Evolutionary conservation across 495 filamentous ascomycete species (phyloP).

Genomic region (Talaromyces wortmannii): DNA sequence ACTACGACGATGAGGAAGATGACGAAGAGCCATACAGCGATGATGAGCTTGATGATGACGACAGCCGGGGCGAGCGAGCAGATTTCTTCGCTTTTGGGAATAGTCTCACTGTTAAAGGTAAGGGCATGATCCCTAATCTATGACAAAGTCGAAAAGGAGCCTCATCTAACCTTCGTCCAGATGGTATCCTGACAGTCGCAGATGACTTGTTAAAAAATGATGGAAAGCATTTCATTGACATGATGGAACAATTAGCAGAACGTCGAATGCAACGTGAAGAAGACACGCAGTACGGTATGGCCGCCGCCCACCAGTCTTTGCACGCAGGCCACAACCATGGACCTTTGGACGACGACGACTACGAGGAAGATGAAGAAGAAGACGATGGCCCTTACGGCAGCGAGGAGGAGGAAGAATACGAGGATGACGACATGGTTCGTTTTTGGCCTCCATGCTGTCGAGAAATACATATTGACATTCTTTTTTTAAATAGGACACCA

Average conservation of each 20-base stretch:
- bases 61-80: slow-evolving; percentile 43
- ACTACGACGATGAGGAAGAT: slow-evolving; percentile 44
- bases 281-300: slow-evolving; percentile 67
- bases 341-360: slow-evolving; percentile 67
- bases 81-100: slow-evolving; percentile 98
- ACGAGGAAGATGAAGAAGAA: slow-evolving; percentile 70
- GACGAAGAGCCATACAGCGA: slow-evolving; percentile 48
- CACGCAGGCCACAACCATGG: slow-evolving; percentile 58
- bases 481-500: slow-evolving; percentile 60
- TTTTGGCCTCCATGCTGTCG: slow-evolving; percentile 6
- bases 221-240: slow-evolving; percentile 99
- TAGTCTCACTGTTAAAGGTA: slow-evolving; percentile 95
- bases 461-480: slow-evolving; percentile 25
- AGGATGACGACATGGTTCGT: slow-evolving; percentile 77
- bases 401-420: slow-evolving; percentile 78
- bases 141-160: slow-evolving; percentile 1
- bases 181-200: slow-evolving; percentile 96
- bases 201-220: slow-evolving; percentile 98
- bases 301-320: slow-evolving; percentile 51
- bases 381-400: slow-evolving; percentile 87
- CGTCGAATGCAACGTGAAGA: slow-evolving; percentile 94
- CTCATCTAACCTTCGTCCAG: slow-evolving; percentile 40
- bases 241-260: slow-evolving; percentile 99
- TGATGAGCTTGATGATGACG: slow-evolving; percentile 46
- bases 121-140: slow-evolving; percentile 12